These are phyloP conservation scores for Diaporthe australafricana DNA, from an alignment of 2,329 filamentous ascomycete species.

Conservation along the genomic window DNA sequence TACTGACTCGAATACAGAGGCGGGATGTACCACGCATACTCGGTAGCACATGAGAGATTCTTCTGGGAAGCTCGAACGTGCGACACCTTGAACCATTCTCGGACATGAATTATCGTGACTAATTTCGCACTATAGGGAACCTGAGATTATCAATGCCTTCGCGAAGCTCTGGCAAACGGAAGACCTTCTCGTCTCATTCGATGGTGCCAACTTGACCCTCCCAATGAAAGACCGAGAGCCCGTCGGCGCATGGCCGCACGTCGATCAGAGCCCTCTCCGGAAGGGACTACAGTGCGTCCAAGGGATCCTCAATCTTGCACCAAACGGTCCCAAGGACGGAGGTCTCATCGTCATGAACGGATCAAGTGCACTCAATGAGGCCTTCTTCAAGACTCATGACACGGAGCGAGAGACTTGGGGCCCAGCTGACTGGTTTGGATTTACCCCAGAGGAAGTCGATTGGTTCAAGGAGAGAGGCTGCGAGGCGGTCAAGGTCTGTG, in stretches of 20 bases:
- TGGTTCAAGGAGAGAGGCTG: constrained; percentile 48
- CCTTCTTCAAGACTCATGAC: constrained; percentile 47
- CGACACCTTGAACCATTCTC: neutral
- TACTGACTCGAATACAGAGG: neutral
- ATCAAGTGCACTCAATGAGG: constrained; percentile 45
- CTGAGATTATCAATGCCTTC: constrained; percentile 51
- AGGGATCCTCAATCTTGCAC: constrained; percentile 46
- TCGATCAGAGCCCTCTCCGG: constrained; percentile 46
- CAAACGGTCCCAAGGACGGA: constrained; percentile 51
- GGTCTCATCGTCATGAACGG: constrained; percentile 50
- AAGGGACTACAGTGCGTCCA: constrained; percentile 46
- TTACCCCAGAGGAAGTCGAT: constrained; percentile 45
- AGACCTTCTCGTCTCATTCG: constrained; percentile 51
- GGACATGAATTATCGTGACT: constrained; percentile 41
- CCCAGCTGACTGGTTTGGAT: constrained; percentile 46
- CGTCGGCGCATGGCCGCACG: constrained; percentile 50
- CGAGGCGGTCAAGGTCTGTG: constrained; percentile 48
- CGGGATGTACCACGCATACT: constrained; percentile 26
- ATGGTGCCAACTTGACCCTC: constrained; percentile 52
- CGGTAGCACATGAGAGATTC: constrained; percentile 25
- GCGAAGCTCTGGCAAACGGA: constrained; percentile 51
- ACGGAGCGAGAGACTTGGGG: constrained; percentile 43
- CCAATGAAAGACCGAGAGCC: constrained; percentile 45
- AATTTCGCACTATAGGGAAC: constrained; percentile 45
- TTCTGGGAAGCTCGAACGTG: constrained; percentile 29